phyloP scores from a whole-genome alignment of 163 green algal genomes.

The Chlorella variabilis region DNA sequence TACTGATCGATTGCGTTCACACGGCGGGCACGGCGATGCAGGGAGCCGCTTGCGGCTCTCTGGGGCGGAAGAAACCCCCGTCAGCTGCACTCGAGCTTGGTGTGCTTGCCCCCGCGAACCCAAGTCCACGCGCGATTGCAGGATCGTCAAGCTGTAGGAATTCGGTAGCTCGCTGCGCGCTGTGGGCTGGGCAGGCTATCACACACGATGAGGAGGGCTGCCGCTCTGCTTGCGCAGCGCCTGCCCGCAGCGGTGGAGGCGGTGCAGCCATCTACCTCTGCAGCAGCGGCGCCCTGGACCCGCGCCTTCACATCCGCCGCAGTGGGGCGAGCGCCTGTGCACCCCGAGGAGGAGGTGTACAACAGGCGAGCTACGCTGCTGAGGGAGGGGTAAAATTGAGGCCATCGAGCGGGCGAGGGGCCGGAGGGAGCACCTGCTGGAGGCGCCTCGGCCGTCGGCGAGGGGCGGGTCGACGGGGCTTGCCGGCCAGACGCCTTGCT shows the following conservation, averaged over 20 bases:
- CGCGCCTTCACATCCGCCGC: slow-evolving; percentile 23
- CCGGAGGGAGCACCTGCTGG: background rate
- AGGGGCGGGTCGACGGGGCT: too few relatives aligned
- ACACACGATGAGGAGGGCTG: slow-evolving; percentile 13
- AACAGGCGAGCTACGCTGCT: slow-evolving; percentile 38
- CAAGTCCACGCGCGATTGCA: too few relatives aligned
- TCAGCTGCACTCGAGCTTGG: too few relatives aligned
- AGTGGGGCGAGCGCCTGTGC: slow-evolving; percentile 25
- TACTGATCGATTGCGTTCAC: too few relatives aligned
- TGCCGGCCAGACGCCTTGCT: too few relatives aligned
- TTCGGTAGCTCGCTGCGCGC: background rate
- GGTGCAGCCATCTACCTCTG: background rate
- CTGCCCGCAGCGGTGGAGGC: slow-evolving; percentile 12
- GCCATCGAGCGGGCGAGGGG: background rate
- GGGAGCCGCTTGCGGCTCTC: too few relatives aligned
- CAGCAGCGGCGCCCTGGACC: background rate
- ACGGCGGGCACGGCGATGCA: too few relatives aligned
- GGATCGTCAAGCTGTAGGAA: background rate
- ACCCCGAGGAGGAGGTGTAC: slow-evolving; percentile 59
- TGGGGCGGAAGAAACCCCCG: too few relatives aligned
- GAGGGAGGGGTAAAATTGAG: background rate
- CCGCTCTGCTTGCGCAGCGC: slow-evolving; percentile 16
- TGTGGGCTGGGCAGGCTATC: too few relatives aligned
- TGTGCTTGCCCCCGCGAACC: too few relatives aligned
- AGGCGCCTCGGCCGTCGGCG: too few relatives aligned